Conservation (phyloP, 2,329 filamentous ascomycete species). For the Amylocarpus encephaloides region DNA sequence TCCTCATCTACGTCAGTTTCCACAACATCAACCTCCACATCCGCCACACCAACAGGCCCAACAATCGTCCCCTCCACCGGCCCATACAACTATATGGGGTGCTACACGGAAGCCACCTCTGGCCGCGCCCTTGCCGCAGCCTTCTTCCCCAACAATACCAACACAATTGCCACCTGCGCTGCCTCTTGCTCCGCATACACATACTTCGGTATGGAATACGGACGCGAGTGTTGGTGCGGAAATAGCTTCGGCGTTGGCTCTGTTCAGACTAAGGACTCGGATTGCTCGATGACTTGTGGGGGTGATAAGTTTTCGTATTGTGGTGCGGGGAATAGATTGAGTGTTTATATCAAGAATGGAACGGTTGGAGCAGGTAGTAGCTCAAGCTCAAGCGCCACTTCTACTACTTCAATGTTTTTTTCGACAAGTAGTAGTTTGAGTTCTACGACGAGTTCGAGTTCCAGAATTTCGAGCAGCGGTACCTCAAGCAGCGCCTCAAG, state of each 20-base stretch:
- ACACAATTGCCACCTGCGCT: conserved; percentile 29
- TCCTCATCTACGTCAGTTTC: conserved; percentile 7
- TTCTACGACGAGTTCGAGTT: conserved; percentile 1
- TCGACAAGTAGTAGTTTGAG: neutral
- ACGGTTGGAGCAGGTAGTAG: conserved; percentile 13
- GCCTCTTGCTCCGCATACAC: conserved; percentile 22
- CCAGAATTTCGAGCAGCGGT: neutral
- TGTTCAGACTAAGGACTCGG: conserved; percentile 6
- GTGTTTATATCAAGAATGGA: conserved; percentile 18
- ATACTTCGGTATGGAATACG: conserved; percentile 36
- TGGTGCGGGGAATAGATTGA: conserved; percentile 28
- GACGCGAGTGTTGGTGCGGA: conserved; percentile 38
- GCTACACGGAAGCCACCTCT: conserved; percentile 26
- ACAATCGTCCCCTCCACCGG: conserved; percentile 16
- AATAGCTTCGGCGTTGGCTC: conserved; percentile 19
- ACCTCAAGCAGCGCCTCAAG: conserved; percentile 1
- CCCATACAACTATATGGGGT: conserved; percentile 26
- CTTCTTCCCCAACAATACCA: conserved; percentile 18
- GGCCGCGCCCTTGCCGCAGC: conserved; percentile 21
- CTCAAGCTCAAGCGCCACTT: conserved; percentile 2
- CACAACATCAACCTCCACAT: conserved; percentile 1
- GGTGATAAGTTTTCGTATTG: conserved; percentile 29
- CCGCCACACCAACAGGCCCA: conserved; percentile 15
- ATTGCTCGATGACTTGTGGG: conserved; percentile 18
- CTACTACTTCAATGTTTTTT: neutral